Evolutionary conservation across 176 grass and related monocot genomes (phyloP), one percentile per base, ranked within the genome.

Genomic region (Carex littledalei): DNA sequence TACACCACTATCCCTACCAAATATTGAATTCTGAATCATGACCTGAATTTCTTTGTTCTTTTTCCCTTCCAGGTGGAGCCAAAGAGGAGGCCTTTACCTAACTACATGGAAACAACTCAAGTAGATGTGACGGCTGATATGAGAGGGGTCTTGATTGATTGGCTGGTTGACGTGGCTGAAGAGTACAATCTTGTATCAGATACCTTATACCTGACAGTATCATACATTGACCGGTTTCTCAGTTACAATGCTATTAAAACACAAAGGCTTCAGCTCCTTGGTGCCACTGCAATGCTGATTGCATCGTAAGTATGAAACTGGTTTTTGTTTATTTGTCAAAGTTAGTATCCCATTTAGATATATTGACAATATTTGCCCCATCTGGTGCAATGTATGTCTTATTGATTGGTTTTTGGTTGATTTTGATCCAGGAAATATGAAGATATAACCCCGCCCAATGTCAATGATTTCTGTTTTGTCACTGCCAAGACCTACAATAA

Each of bases 121-220:
- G 52, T 39, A 29, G 92, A 94, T 85, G 77, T 94, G 1, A 92
- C 92, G 8, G 84, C 89, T 8, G 84, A 85, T 73, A 97, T 97
- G 94, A 91, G 94, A 11, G 81, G 86, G 10, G 88, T 97, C 59
- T 87, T 97, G 54, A 55, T 97, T 32, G 92, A 97, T 85, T 97
- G 94, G 94, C 86, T 97, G 13, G 92, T 97, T 45, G 94, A 97
- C 69, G 94, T 97, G n/a, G 89, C 90, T 35, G 89, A 97, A 84
- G 94, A 97, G 84, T 94, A 97, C 66, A 97, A 94, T 85, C 90
- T 97, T 67, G 77, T 91, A 0, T 86, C 94, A 0, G 94, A 97
- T 80, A 94, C 92, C 50, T 86, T 97, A 22, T 94, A 87, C 82
- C 87, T 94, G 34, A 89, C 92, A 20, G 79, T 97, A 24, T 89